Evolutionary conservation across 345 rosid genomes (phyloP).

Genomic region (Turritis glabra): DNA sequence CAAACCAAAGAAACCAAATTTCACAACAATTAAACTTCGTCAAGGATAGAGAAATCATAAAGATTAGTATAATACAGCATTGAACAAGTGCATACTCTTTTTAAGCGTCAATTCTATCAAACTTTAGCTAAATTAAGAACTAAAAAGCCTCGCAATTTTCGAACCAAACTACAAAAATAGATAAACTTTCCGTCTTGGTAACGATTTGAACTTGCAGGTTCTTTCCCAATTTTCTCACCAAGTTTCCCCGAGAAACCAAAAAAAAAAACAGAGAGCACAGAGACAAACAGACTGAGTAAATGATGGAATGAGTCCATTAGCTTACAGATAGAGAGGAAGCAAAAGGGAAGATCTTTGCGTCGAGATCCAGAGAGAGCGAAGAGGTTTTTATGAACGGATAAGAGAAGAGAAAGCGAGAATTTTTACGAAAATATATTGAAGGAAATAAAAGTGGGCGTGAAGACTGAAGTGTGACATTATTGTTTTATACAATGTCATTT

Average conservation of each 20-base stretch:
- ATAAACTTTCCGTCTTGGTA: neutral
- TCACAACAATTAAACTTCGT: neutral
- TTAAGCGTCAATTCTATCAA: neutral
- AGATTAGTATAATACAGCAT: neutral
- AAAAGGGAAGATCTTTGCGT: slow-evolving; percentile 6
- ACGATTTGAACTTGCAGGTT: slow-evolving; percentile 19
- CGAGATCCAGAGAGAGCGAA: slow-evolving; percentile 31
- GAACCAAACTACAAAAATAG: neutral
- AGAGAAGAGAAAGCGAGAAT: neutral
- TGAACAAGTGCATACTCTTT: neutral
- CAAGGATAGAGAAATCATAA: too few species aligned
- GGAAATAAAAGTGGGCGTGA: slow-evolving; percentile 17
- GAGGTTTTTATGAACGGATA: neutral
- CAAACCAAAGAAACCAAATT: neutral
- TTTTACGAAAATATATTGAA: neutral
- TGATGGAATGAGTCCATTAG: neutral
- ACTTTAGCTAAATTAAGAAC: neutral
- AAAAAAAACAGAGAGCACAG: neutral
- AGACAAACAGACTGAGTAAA: neutral
- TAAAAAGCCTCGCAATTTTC: too few species aligned
- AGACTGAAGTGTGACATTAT: neutral
- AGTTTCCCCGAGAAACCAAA: neutral
- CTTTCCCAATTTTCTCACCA: neutral
- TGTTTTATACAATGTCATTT: slow-evolving; percentile 20
- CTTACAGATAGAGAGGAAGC: slow-evolving; percentile 23